Evolutionary conservation across 2,329 filamentous ascomycete species (phyloP).

Genomic region (Tympanopsis confertula): DNA sequence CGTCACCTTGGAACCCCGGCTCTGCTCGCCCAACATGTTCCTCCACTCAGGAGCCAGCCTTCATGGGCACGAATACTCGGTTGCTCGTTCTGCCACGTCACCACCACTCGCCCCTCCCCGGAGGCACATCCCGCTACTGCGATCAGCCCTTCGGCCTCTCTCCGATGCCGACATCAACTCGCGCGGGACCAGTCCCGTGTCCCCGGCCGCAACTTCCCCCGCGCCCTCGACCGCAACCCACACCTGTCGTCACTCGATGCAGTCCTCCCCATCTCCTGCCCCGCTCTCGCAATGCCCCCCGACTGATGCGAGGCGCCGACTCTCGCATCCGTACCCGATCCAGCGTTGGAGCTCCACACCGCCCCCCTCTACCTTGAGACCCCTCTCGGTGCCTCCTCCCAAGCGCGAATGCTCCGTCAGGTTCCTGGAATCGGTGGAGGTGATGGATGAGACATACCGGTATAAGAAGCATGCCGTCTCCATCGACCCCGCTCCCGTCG

Average conservation of each 20-base stretch:
- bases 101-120: too few species aligned
- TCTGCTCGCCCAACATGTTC: constrained; percentile 32
- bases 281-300: background rate
- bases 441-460: background rate
- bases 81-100: background rate
- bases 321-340: background rate
- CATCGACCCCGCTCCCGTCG: background rate
- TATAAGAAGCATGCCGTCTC: too few species aligned
- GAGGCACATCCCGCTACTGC: background rate
- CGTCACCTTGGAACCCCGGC: too few species aligned
- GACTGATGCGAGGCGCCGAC: too few species aligned
- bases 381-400: background rate
- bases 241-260: too few species aligned
- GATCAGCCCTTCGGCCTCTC: background rate
- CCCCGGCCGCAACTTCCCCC: background rate
- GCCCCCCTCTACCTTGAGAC: background rate
- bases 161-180: background rate
- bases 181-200: too few species aligned
- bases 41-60: constrained; percentile 46
- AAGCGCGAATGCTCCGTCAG: background rate
- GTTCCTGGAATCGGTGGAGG: background rate
- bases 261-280: background rate
- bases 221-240: background rate
- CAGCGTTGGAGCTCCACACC: too few species aligned
- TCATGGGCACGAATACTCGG: constrained; percentile 48